A percentile compares a stretch with the other conserved stretches of the same genome.
phyloP scores from a whole-genome alignment of 441 rosid genomes.

The Breynia disticha region DNA sequence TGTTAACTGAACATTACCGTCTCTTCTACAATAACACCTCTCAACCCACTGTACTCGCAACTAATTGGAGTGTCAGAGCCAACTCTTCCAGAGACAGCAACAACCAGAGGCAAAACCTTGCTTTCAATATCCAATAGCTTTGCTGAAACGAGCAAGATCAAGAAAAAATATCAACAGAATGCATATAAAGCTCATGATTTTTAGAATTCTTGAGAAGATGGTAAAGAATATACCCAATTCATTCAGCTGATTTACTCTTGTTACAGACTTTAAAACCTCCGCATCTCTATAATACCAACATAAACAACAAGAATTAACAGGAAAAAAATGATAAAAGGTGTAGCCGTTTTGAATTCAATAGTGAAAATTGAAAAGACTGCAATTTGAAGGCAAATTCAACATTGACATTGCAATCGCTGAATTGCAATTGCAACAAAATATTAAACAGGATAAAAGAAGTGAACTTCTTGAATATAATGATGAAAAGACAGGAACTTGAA shows the following conservation, averaged over 20 bases:
- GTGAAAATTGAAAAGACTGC: too few species aligned
- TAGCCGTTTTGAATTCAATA: too few species aligned
- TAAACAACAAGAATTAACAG: not conserved
- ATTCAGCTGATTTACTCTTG: constrained; percentile 66
- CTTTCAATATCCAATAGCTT: constrained; percentile 68
- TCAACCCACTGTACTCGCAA: constrained; percentile 67
- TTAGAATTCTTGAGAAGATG: not conserved
- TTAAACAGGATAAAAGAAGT: too few species aligned
- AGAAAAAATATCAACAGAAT: constrained; percentile 5
- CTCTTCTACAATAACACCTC: constrained; percentile 91
- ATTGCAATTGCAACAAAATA: too few species aligned
- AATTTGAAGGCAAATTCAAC: too few species aligned
- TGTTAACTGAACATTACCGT: constrained; percentile 37
- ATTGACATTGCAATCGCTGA: too few species aligned
- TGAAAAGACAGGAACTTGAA: too few species aligned
- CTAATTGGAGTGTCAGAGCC: constrained; percentile 85
- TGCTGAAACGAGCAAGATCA: constrained; percentile 36
- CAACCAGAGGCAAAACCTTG: constrained; percentile 68
- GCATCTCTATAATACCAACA: constrained; percentile 50
- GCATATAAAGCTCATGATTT: not conserved
- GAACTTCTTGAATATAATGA: too few species aligned
- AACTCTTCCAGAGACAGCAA: constrained; percentile 78
- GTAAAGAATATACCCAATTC: constrained; percentile 42
- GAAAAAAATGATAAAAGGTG: not conserved
- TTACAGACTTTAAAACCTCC: constrained; percentile 52